phyloP scores from a whole-genome alignment of 371 early-diverging fungal genomes.

The Apophysomyces sp. region DNA sequence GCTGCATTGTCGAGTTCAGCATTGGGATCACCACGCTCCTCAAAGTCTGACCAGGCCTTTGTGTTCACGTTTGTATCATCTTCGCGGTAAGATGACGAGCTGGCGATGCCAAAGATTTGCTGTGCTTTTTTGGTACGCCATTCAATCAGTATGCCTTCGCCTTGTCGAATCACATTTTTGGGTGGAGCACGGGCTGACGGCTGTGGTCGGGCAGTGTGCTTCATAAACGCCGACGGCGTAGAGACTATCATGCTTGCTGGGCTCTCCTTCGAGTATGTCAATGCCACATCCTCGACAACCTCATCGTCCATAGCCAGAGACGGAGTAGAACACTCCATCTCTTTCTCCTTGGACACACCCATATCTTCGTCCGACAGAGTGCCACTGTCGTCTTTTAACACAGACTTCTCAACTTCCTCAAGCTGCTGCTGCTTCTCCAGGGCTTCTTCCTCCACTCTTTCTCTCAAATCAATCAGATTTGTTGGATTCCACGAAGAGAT shows the following conservation, averaged over 20 bases:
- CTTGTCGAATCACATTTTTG: conserved; percentile 29
- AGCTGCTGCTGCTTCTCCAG: background rate
- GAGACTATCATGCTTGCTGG: conserved; percentile 5
- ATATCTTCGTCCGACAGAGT: conserved; percentile 18
- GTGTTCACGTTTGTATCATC: conserved; percentile 13
- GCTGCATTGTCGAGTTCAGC: conserved; percentile 14
- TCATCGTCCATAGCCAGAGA: conserved; percentile 8
- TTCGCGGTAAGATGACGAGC: background rate
- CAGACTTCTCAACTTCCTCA: background rate
- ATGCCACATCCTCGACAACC: conserved; percentile 16
- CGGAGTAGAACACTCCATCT: background rate
- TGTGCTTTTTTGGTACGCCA: conserved; percentile 28
- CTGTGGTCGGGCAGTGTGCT: background rate
- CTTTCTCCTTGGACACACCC: background rate
- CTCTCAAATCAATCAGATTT: conserved; percentile 6
- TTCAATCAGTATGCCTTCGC: conserved; percentile 37
- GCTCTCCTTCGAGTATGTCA: background rate
- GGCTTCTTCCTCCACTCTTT: conserved; percentile 9
- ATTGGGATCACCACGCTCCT: conserved; percentile 15
- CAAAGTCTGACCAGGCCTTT: conserved; percentile 29
- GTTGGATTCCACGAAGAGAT: background rate
- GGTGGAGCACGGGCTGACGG: conserved; percentile 1
- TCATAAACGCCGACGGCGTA: background rate
- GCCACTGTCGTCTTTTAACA: background rate
- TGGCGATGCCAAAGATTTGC: conserved; percentile 26